Evolutionary conservation across 805 yeast genomes (phyloP).

Genomic region (Brettanomyces sp.): DNA sequence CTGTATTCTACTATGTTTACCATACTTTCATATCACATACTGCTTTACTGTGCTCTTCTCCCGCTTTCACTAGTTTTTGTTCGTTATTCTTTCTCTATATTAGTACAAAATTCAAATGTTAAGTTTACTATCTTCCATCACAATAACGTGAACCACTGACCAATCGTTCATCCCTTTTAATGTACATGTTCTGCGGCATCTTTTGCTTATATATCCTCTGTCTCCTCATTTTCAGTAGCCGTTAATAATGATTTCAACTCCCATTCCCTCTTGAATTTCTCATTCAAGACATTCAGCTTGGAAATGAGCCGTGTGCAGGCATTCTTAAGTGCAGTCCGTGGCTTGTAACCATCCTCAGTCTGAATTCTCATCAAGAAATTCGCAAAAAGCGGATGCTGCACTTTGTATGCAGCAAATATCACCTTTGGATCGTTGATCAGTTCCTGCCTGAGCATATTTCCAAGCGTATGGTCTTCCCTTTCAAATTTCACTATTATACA

Average conservation of each 20-base stretch:
- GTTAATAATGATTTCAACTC: conserved; percentile 68
- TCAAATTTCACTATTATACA: conserved; percentile 89
- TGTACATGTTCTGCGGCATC: too few species aligned
- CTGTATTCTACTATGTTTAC: too few species aligned
- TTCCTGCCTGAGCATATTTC: conserved; percentile 81
- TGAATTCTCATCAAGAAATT: conserved; percentile 90
- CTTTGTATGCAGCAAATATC: conserved; percentile 94
- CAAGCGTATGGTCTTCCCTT: conserved; percentile 96
- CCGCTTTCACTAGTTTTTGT: too few species aligned
- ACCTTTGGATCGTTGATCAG: conserved; percentile 79
- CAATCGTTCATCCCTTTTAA: too few species aligned
- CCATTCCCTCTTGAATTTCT: conserved; percentile 87
- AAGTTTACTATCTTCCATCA: too few species aligned
- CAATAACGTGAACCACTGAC: too few species aligned
- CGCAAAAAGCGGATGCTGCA: conserved; percentile 96
- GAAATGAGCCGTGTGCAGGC: conserved; percentile 81
- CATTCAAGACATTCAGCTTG: conserved; percentile 64
- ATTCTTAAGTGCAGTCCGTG: conserved; percentile 79
- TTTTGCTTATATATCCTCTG: too few species aligned
- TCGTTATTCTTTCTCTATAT: not conserved
- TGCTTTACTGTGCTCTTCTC: not conserved
- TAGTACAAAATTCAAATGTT: too few species aligned
- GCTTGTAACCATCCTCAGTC: conserved; percentile 91
- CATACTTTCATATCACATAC: too few species aligned
- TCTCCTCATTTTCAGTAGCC: conserved; percentile 38